Base-by-base conservation (phyloP, 306 rosid species). In the Acacia acuminata region DNA sequence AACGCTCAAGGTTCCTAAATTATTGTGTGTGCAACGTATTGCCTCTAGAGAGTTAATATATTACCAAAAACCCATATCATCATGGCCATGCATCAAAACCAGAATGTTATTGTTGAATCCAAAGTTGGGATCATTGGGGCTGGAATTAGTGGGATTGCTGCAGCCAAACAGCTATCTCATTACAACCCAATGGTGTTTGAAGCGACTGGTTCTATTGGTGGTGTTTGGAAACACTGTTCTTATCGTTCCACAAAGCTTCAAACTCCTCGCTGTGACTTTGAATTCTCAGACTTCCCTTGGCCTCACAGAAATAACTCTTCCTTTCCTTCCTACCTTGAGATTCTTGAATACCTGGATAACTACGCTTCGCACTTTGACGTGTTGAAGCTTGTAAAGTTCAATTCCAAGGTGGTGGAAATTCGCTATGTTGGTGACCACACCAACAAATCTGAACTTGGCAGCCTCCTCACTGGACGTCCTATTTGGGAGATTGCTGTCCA, bases 221-320 rank as follows among this genome's bases (percentile, higher is more conserved):
- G 97, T 8, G 94, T 92, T 69, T 90, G 97, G 97, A 92, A 80
- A 32, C 97, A 92, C 63, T 90, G 97, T 53, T 79, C 90, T 36
- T 92, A 76, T 63, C 27, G 14, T 0, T 90, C 88, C 4, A 90
- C 96, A 8, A 88, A 83, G 25, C 96, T 92, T 69, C 96, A 92
- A 63, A 86, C 94, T 45, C 89, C 89, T 60, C 88, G 97, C 0
- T 79, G 87, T 27, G 89, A 92, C 73, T 92, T 74, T 34, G 91
- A 90, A 75, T 92, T 92, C 43, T 86, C 97, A 0, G 91, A 92
- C 38, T 90, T 83, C 69, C 94, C 94, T 2, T 92, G 97, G 92
- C 88, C 87, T 13, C 75, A 87, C 0, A 83, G 90, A 19, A 83
- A 86, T 36, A 85, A 71, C 22, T 81, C 87, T 1, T 66, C 65